A percentile compares a stretch with the other conserved stretches of the same genome.
These are phyloP conservation scores for Bruguiera parviflora DNA, from an alignment of 345 rosid genomes.

Conservation along the genomic window DNA sequence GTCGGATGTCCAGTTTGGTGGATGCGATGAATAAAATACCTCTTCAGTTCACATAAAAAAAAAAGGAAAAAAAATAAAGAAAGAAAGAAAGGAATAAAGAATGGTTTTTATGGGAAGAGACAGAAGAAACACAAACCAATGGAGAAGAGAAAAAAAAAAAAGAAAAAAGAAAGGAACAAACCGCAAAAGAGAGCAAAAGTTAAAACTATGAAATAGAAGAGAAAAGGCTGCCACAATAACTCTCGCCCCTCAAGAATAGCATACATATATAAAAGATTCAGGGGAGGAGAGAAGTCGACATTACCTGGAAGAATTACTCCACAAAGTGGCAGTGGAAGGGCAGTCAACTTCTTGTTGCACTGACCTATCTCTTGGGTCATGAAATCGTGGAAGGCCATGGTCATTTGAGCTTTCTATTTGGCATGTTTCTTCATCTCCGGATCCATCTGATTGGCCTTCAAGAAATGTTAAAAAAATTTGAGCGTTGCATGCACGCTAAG, in stretches of 20 bases:
- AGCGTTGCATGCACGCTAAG: neutral
- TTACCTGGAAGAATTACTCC: slow-evolving; percentile 85
- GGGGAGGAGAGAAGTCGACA: neutral
- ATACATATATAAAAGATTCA: too few relatives aligned
- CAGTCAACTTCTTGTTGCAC: slow-evolving; percentile 45
- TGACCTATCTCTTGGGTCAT: slow-evolving; percentile 41
- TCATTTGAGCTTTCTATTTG: slow-evolving; percentile 39
- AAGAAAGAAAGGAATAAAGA: too few relatives aligned
- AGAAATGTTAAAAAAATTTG: neutral
- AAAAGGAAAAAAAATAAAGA: too few relatives aligned
- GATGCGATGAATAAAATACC: neutral
- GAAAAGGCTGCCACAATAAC: slow-evolving; percentile 31
- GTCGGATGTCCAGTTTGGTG: too few relatives aligned
- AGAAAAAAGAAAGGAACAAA: too few relatives aligned
- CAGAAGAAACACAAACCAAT: neutral
- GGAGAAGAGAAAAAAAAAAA: neutral
- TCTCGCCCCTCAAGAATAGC: too few relatives aligned
- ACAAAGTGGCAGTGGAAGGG: slow-evolving; percentile 39
- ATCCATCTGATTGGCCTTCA: slow-evolving; percentile 61
- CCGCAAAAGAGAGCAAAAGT: too few relatives aligned
- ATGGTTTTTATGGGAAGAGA: neutral
- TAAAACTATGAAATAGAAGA: slow-evolving; percentile 2
- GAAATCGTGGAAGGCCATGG: slow-evolving; percentile 21
- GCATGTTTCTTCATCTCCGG: slow-evolving; percentile 67
- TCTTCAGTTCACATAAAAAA: neutral